Percentiles rank a stretch among this genome's conserved stretches.
phyloP scores from a whole-genome alignment of 1,284 basidiomycete genomes.

The Ustilago loliicola region DNA sequence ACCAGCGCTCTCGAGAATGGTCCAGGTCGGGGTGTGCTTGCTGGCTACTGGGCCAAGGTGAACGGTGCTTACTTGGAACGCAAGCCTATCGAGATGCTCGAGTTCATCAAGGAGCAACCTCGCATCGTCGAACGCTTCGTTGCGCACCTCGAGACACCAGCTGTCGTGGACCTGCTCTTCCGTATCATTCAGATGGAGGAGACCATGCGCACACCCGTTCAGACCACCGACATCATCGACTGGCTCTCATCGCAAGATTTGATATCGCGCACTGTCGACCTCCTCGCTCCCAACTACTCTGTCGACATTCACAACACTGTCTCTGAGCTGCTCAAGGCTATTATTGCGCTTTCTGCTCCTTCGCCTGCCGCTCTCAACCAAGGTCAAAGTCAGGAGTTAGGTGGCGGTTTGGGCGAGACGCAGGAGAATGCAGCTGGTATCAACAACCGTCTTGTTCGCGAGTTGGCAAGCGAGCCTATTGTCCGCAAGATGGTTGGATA shows the following conservation, averaged over 20 bases:
- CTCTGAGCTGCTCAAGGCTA: constrained; percentile 91
- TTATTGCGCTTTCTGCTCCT: constrained; percentile 93
- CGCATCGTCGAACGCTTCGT: constrained; percentile 86
- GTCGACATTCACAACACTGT: constrained; percentile 87
- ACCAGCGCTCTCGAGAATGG: constrained; percentile 70
- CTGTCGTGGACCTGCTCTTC: constrained; percentile 91
- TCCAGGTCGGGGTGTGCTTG: constrained; percentile 72
- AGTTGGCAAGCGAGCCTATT: constrained; percentile 84
- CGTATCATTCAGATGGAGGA: constrained; percentile 94
- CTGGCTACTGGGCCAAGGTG: constrained; percentile 80
- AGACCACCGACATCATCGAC: constrained; percentile 83
- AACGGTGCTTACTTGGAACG: constrained; percentile 87
- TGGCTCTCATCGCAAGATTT: constrained; percentile 90
- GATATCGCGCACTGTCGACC: constrained; percentile 83
- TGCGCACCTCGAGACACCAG: constrained; percentile 86
- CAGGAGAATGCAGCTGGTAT: constrained; percentile 55
- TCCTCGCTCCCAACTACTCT: constrained; percentile 84
- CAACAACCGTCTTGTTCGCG: constrained; percentile 85
- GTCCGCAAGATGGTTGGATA: constrained; percentile 82
- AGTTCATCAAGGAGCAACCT: constrained; percentile 87
- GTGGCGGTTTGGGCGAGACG: constrained; percentile 44
- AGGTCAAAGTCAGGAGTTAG: constrained; percentile 68
- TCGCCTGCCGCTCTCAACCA: constrained; percentile 76
- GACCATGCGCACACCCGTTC: constrained; percentile 74
- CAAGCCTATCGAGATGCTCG: constrained; percentile 93